Evolutionary conservation across 306 rosid genomes (phyloP), one percentile per base, ranked within the genome.

Genomic region (Sechiopsis laciniata): DNA sequence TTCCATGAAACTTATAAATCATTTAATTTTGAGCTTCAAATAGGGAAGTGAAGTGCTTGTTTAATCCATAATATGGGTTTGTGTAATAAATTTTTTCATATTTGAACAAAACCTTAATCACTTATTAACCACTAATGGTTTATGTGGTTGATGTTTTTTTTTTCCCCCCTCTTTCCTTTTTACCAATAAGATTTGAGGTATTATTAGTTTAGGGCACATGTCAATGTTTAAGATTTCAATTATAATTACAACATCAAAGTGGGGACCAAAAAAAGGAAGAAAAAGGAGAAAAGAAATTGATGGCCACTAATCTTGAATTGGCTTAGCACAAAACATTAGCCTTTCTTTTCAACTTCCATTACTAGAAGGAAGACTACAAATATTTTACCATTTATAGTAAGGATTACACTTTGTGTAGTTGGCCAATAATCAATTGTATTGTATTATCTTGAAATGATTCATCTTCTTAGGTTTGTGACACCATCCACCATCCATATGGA

Each of bases 161-260:
- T 26, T 26, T 26, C 2, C 42, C 45, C 50, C 2, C 42, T 53
- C 50, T 32, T 37, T 37, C 61, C 21, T 37, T 53, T 69, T 74
- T 51, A 56, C 60, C 76, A 68, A 67, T 40, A 69, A 20, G 40
- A 53, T 76, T 77, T 35, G 74, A 21, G 6, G 16, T 51, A 45
- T 53, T 70, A 51, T 68, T 50, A 65, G 76, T 35, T 78, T 65
- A 75, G 59, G 5, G 80, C 88, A 83, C 89, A 84, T 86, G 90
- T 29, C 56, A 52, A 10, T 77, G 64, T 65, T 67, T 64, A 16
- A 80, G 7, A 5, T 24, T 59, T 35, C 64, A 59, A 22, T 12
- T 32, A 59, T 29, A 62, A 62, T 62, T 7, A 20, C 35, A 12
- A 20, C 35, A 12, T 63, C 8, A 37, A 37, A 63, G 51, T 58